phyloP scores from a whole-genome alignment of 2,329 filamentous ascomycete species.

The Pestalotiopsis sp. region DNA sequence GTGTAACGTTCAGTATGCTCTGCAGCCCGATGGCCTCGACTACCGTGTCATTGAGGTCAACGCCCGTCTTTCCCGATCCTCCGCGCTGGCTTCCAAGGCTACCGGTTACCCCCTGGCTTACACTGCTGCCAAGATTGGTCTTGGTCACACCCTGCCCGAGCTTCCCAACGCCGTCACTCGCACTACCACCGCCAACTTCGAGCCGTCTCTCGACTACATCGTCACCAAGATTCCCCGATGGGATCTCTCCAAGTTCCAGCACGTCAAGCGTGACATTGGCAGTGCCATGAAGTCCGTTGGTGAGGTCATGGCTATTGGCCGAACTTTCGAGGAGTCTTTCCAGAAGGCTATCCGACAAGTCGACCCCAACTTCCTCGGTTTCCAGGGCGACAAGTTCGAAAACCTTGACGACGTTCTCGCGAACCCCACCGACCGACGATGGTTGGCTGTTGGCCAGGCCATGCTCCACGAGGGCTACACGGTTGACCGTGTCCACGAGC shows the following conservation, averaged over 20 bases:
- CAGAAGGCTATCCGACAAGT: slow-evolving; percentile 98
- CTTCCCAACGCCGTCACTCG: slow-evolving; percentile 97
- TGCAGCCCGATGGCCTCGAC: slow-evolving; percentile 95
- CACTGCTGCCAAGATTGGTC: slow-evolving; percentile 96
- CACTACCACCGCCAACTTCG: slow-evolving; percentile 98
- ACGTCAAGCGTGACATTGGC: slow-evolving; percentile 96
- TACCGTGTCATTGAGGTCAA: slow-evolving; percentile 99
- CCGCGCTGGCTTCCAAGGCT: slow-evolving; percentile 94
- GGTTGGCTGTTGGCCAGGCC: slow-evolving; percentile 95
- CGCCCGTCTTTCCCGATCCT: slow-evolving; percentile 95
- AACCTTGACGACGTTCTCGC: slow-evolving; percentile 86
- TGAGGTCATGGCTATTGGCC: slow-evolving; percentile 98
- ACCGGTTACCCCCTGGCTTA: slow-evolving; percentile 97
- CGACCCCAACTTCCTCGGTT: slow-evolving; percentile 87
- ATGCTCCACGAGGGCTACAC: slow-evolving; percentile 97
- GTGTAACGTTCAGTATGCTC: slow-evolving; percentile 97
- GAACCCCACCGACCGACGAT: slow-evolving; percentile 94
- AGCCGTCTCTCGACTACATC: slow-evolving; percentile 95
- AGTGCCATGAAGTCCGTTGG: slow-evolving; percentile 99
- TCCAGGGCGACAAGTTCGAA: slow-evolving; percentile 94
- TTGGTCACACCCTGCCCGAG: slow-evolving; percentile 93
- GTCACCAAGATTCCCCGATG: slow-evolving; percentile 98
- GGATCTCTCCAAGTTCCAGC: slow-evolving; percentile 99
- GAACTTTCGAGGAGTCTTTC: slow-evolving; percentile 98
- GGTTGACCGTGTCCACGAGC: slow-evolving; percentile 86